Evolutionary conservation across 2,329 filamentous ascomycete species (phyloP), one percentile per base, ranked within the genome.

Genomic region (Chaetomiaceae sp.): DNA sequence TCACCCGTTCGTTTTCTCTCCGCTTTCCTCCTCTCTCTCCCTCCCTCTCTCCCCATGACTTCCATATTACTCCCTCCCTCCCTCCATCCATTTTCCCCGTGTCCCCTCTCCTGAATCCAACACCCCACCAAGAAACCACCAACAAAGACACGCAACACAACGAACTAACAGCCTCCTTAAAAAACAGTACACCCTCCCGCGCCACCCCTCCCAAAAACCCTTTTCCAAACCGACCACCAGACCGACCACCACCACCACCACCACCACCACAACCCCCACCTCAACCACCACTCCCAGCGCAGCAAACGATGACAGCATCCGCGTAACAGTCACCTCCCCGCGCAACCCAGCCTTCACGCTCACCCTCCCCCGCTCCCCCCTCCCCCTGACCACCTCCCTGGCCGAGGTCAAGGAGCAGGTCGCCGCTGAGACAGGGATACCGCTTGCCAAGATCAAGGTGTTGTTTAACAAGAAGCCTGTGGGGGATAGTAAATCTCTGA

Each of bases 381-480:
- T 84, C 50, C 70, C 84, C 1, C 35, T 51, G 33, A 83, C 81
- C 48, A 90, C 87, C 1, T 89, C 86, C 2, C 75, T 96, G 39
- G 82, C 88, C 57, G 86, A 92, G 54, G 72, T 97, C 60, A 95
- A 95, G 67, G 72, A 77, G 46, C 73, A 77, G 2, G 83, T 96
- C 38, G 78, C 83, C 2, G 67, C 73, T 14, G 75, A 86, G 58
- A 79, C 85, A 5, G 73, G 76, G 21, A 77, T 87, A 51, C 77
- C 82, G 3, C 69, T 81, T n/a, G 81, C 85, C 34, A 96, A 95
- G 74, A 82, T 97, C 65, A 90, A 91, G 72, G 71, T 99, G 9
- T 72, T 99, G 55, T 80, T 86, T 65, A 87, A 87, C 68, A 95
- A 93, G 74, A 95, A 96, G 69, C 92, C 92, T 0, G 80, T 89